Evolutionary conservation across 2,329 filamentous ascomycete genomes (phyloP), one percentile per base, ranked within the genome.

Genomic region (Ilyonectria mors-panacis): DNA sequence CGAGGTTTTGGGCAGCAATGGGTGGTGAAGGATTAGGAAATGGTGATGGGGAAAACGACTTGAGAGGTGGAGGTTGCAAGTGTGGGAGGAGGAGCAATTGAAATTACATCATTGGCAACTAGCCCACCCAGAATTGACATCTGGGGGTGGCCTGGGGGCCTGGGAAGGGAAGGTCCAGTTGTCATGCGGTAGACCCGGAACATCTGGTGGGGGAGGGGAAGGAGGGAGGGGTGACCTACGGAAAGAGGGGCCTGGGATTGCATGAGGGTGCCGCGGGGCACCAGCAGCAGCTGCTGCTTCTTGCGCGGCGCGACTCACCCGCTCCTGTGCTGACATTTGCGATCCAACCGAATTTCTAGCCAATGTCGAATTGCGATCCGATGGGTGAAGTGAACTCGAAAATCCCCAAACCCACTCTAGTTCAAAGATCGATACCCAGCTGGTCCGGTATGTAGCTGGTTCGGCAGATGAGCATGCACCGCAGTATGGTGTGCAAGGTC

Each of bases 201-300:
- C 50, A 53, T 19, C n/a, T 21, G 51, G 42, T 28, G 33, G 55
- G 17, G 39, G 33, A 44, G 45, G 33, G 26, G 28, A 48, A 50
- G 56, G 68, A 69, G 60, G 63, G 23, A 65, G 70, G 61, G 63
- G 64, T 48, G 63, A 77, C 85, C 80, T 81, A 88, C 86, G 86
- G 76, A 88, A 88, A 59, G 85, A 86, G 67, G 85, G 84, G 75
- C 82, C 80, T 74, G 85, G 84, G 48, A 82, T 79, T 70, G 84
- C 78, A 68, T 84, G 69, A 60, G 56, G 39, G 23, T 70, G 66
- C 51, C 70, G 70, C 66, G 69, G 69, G 69, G 69, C 63, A 67
- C 44, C 50, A 30, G 56, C 28, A 19, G 35, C 37, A 63, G 56
- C 12, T 39, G 37, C 37, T 39, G 64, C 70, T 66, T 71, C 69